These are phyloP conservation scores for Trichoderma afroharzianum DNA, from an alignment of 2,329 filamentous ascomycete genomes.

Conservation along the genomic window DNA sequence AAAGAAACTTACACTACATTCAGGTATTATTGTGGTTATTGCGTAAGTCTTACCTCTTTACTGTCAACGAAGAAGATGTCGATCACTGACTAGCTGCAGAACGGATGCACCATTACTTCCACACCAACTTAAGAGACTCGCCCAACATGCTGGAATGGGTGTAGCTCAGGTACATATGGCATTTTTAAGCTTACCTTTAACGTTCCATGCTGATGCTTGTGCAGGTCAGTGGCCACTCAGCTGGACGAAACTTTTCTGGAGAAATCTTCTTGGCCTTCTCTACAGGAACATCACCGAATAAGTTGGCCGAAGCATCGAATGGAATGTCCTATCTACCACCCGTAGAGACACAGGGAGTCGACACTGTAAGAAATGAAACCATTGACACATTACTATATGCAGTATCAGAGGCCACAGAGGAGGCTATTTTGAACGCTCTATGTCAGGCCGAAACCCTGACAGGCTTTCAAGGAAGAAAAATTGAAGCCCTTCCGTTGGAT, in stretches of 20 bases:
- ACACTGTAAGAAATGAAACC: background rate
- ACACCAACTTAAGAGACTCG: background rate
- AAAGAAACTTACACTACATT: background rate
- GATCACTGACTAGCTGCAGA: background rate
- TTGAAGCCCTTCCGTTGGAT: background rate
- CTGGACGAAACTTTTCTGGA: background rate
- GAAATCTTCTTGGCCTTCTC: background rate
- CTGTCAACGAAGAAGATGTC: background rate
- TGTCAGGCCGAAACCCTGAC: background rate
- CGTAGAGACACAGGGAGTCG: background rate
- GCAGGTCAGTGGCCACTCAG: background rate
- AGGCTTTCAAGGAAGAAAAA: background rate
- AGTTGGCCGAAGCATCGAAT: background rate
- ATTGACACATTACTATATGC: background rate
- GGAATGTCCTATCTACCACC: background rate
- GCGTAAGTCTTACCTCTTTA: background rate
- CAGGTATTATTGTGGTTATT: background rate
- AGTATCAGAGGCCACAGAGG: background rate
- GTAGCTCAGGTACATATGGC: background rate
- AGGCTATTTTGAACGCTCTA: background rate
- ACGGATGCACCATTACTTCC: background rate
- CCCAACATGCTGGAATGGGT: background rate
- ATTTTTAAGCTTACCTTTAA: background rate
- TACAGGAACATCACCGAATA: background rate
- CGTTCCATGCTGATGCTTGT: background rate